Percentiles rank a stretch among this genome's conserved stretches.
Conservation (phyloP, 345 rosid genomes). For the Eucalyptus curtisii region DNA sequence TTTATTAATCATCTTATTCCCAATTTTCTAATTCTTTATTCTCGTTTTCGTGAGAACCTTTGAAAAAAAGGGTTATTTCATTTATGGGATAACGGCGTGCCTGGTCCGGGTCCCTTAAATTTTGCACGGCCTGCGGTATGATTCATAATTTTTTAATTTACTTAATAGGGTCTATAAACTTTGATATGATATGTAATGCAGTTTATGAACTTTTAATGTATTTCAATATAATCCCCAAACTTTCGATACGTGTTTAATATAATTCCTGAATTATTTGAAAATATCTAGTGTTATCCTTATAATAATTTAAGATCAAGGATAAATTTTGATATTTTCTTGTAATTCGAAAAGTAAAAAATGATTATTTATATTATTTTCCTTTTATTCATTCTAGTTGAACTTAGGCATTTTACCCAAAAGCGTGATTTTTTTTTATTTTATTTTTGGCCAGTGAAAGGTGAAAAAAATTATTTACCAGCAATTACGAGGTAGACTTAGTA, state of each 20-base stretch:
- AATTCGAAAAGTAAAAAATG: too few relatives aligned
- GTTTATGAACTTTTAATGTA: too few relatives aligned
- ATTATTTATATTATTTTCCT: background rate
- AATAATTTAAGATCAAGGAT: too few relatives aligned
- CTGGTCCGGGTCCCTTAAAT: background rate
- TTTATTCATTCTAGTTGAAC: background rate
- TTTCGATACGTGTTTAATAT: too few relatives aligned
- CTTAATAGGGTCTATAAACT: too few relatives aligned
- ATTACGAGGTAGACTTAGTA: background rate
- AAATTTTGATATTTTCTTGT: too few relatives aligned
- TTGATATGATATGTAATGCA: too few relatives aligned
- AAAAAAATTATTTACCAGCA: background rate
- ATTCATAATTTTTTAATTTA: background rate
- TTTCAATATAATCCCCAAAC: background rate
- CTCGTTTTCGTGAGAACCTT: background rate
- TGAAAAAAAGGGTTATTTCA: background rate
- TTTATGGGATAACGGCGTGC: background rate
- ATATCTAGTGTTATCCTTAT: too few relatives aligned
- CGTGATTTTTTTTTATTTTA: accelerated
- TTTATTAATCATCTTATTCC: background rate
- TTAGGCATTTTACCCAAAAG: background rate
- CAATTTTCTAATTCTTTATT: background rate
- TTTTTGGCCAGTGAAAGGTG: background rate
- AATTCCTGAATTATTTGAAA: too few relatives aligned
- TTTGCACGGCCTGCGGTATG: too few relatives aligned